phyloP scores from a whole-genome alignment of 192 early-diverging fungal species.

The Entomortierella beljakovae region DNA sequence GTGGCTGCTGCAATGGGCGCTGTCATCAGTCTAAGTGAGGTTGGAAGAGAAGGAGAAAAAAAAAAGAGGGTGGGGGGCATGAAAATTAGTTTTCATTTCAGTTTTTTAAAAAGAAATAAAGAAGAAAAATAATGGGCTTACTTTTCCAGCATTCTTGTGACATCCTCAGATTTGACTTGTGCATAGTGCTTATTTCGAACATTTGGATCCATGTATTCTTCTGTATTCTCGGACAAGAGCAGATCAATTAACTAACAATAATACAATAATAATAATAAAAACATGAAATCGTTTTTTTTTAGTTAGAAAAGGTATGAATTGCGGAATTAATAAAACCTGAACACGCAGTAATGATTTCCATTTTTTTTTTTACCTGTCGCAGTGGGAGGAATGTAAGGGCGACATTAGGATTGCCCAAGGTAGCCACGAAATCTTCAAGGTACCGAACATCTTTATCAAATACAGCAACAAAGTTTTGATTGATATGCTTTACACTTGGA shows the following conservation, averaged over 20 bases:
- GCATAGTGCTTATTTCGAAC: constrained; percentile 74
- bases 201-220: constrained; percentile 78
- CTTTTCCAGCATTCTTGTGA: constrained; percentile 85
- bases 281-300: neutral
- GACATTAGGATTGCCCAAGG: constrained; percentile 74
- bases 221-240: constrained; percentile 75
- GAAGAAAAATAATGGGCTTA: constrained; percentile 51
- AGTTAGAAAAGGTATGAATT: neutral
- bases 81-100: too few relatives aligned
- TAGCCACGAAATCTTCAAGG: constrained; percentile 76
- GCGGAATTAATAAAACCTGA: neutral
- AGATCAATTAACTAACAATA: constrained; percentile 68
- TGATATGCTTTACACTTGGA: constrained; percentile 72
- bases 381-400: constrained; percentile 77
- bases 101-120: neutral
- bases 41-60: neutral
- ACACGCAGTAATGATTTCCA: too few relatives aligned
- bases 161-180: constrained; percentile 70
- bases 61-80: neutral
- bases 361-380: constrained; percentile 85
- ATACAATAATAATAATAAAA: neutral
- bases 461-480: constrained; percentile 64
- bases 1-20: constrained; percentile 30
- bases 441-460: constrained; percentile 79
- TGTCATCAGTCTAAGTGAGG: constrained; percentile 36